Evolutionary conservation across 2,329 filamentous ascomycete genomes (phyloP).

Genomic region (Arthrobotrys sphaeroides): DNA sequence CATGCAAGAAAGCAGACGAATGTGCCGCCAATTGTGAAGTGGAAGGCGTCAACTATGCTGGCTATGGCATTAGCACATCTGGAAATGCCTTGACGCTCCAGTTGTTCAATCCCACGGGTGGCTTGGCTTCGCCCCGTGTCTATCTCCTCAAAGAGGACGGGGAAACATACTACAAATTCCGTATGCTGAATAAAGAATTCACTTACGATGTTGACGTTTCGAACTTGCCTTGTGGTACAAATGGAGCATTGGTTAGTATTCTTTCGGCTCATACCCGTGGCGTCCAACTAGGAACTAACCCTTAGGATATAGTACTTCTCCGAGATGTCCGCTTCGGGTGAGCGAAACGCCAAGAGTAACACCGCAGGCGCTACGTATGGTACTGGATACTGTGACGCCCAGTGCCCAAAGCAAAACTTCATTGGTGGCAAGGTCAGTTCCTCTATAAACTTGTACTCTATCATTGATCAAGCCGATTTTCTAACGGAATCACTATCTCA

Average conservation of each 20-base stretch:
- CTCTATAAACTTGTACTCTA: conserved; percentile 56
- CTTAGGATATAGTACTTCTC: conserved; percentile 60
- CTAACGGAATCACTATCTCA: not conserved
- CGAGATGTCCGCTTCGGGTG: conserved; percentile 61
- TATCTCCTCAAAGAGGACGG: conserved; percentile 64
- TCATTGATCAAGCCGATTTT: not conserved
- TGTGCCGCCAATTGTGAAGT: conserved; percentile 69
- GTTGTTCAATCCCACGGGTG: conserved; percentile 46
- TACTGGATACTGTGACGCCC: conserved; percentile 65
- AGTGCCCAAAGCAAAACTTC: conserved; percentile 61
- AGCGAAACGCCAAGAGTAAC: conserved; percentile 58
- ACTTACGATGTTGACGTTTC: conserved; percentile 64
- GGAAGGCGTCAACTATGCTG: conserved; percentile 66
- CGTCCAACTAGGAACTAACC: too few relatives aligned
- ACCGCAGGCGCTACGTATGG: conserved; percentile 64
- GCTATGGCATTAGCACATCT: conserved; percentile 62
- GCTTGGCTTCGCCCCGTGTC: conserved; percentile 62
- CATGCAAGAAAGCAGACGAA: conserved; percentile 65
- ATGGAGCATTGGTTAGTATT: conserved; percentile 59
- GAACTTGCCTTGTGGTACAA: conserved; percentile 62
- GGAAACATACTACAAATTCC: conserved; percentile 63
- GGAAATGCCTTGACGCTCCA: conserved; percentile 61
- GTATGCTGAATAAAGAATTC: conserved; percentile 63
- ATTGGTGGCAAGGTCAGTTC: conserved; percentile 58
- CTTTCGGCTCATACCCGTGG: too few relatives aligned